These are phyloP conservation scores for Sclerotiophoma versabilis DNA, from an alignment of 2,329 filamentous ascomycete genomes.

Conservation along the genomic window DNA sequence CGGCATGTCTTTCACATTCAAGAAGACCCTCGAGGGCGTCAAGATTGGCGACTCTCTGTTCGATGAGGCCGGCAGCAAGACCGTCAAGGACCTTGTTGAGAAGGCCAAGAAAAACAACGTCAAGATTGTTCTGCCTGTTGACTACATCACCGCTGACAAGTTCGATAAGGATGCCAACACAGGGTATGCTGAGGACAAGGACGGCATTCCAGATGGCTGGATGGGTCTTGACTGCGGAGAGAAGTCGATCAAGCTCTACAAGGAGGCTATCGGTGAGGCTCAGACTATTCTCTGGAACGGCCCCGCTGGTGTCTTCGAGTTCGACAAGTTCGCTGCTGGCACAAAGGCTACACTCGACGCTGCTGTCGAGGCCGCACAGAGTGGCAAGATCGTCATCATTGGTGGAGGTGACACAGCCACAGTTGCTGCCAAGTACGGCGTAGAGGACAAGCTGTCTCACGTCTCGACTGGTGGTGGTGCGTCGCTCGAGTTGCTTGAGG, in stretches of 20 bases:
- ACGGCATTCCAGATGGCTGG: conserved; percentile 95
- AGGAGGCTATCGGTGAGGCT: conserved; percentile 82
- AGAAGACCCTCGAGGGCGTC: conserved; percentile 94
- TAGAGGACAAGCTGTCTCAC: conserved; percentile 96
- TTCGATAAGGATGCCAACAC: conserved; percentile 85
- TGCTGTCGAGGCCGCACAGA: conserved; percentile 79
- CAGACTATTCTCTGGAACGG: conserved; percentile 99
- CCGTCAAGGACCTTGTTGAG: conserved; percentile 82
- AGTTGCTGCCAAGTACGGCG: conserved; percentile 95
- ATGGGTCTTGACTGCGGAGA: conserved; percentile 96
- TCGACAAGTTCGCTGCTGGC: conserved; percentile 89
- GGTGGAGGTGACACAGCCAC: conserved; percentile 98
- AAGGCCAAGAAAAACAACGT: conserved; percentile 98
- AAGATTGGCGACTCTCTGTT: conserved; percentile 91
- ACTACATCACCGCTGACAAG: conserved; percentile 96
- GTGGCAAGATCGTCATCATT: conserved; percentile 96
- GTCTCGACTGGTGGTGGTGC: conserved; percentile 97
- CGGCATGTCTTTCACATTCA: conserved; percentile 99
- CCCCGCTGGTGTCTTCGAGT: conserved; percentile 95
- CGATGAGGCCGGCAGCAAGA: conserved; percentile 93
- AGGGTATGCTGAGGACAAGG: conserved; percentile 81
- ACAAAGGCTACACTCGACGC: conserved; percentile 93
- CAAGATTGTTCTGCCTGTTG: conserved; percentile 90
- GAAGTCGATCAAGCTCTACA: conserved; percentile 87
- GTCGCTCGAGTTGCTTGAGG: conserved; percentile 93